Evolutionary conservation across 2,329 filamentous ascomycete species (phyloP), one percentile per base, ranked within the genome.

Genomic region (Dryadomyces quercus-mongolicae): DNA sequence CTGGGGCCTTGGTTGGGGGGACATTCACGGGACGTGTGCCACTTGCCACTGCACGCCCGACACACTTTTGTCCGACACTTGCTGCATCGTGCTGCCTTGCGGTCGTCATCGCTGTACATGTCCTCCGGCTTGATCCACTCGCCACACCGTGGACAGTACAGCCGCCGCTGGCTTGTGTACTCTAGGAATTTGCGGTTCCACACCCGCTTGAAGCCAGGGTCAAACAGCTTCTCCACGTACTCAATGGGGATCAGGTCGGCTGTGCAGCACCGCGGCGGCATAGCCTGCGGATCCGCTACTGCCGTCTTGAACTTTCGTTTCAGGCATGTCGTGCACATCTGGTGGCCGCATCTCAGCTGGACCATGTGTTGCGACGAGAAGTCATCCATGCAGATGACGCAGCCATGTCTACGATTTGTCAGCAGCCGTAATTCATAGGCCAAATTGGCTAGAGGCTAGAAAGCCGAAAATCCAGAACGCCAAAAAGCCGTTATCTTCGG

Each of bases 121-220:
- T 85, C 76, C 20, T 75, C 77, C 2, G 88, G 86, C 61, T 81
- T 83, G 66, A 95, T 91, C 85, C 84, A 89, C 64, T 87, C 80
- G 25, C 86, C 86, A 62, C 90, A 95, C 46, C 77, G 75, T 0
- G 88, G 86, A 61, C 90, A 95, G 66, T 92, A 92, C 40, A 91
- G 74, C 47, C 86, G 81, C 64, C 88, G 87, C 51, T 78, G 80
- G 0, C 84, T 84, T 5, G 85, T 84, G 62, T 81, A 88, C 65
- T 94, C 87, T 61, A 82, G 74, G 63, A 84, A 93, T 63, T 89
- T 92, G 55, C 77, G 78, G 65, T 93, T 92, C 88, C 88, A 95
- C 1, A 74, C 74, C 60, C 75, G 80, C 70, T 93, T 92, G 73
- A 93, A 92, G 53, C 77, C 74, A 55, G 74, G 65, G 62, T 87